Evolutionary conservation across 306 rosid species (phyloP).

Genomic region (Quercus variabilis): DNA sequence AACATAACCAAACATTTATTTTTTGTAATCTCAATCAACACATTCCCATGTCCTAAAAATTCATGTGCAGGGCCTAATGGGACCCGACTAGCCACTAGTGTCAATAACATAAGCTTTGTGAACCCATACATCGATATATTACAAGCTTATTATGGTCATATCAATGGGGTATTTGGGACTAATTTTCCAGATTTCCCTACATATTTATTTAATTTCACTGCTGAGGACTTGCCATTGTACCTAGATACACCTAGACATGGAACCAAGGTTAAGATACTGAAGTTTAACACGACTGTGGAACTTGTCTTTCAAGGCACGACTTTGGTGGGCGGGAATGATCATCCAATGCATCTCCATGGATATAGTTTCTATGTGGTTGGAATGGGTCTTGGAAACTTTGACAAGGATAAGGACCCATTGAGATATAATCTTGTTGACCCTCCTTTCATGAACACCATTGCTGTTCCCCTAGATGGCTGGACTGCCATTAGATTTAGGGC

Average conservation of each 20-base stretch:
- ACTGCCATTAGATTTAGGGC: slow-evolving; percentile 29
- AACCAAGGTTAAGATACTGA: slow-evolving; percentile 26
- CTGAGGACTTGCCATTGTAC: slow-evolving; percentile 4
- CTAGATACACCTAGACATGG: slow-evolving; percentile 11
- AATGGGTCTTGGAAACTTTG: slow-evolving; percentile 25
- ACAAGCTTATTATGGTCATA: slow-evolving; percentile 22
- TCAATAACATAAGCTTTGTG: slow-evolving; percentile 36
- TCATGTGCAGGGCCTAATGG: slow-evolving; percentile 32
- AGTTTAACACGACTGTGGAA: slow-evolving; percentile 24
- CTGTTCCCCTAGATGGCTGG: slow-evolving; percentile 30
- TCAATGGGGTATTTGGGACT: slow-evolving; percentile 15
- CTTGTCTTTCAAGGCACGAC: slow-evolving; percentile 31
- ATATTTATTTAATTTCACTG: slow-evolving; percentile 22
- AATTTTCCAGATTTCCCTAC: slow-evolving; percentile 24
- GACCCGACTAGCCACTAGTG: slow-evolving; percentile 9
- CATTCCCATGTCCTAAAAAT: slow-evolving; percentile 10
- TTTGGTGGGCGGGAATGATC: slow-evolving; percentile 23
- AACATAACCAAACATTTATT: slow-evolving; percentile 5
- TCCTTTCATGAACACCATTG: slow-evolving; percentile 24
- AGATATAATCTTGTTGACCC: slow-evolving; percentile 30
- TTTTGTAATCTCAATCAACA: slow-evolving; percentile 12
- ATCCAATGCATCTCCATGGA: slow-evolving; percentile 40
- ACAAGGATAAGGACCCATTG: slow-evolving; percentile 25
- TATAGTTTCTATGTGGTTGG: slow-evolving; percentile 28
- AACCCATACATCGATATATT: slow-evolving; percentile 19